These are phyloP conservation scores for Ephemerocybe angulata DNA, from an alignment of 768 basidiomycete species.

Conservation along the genomic window DNA sequence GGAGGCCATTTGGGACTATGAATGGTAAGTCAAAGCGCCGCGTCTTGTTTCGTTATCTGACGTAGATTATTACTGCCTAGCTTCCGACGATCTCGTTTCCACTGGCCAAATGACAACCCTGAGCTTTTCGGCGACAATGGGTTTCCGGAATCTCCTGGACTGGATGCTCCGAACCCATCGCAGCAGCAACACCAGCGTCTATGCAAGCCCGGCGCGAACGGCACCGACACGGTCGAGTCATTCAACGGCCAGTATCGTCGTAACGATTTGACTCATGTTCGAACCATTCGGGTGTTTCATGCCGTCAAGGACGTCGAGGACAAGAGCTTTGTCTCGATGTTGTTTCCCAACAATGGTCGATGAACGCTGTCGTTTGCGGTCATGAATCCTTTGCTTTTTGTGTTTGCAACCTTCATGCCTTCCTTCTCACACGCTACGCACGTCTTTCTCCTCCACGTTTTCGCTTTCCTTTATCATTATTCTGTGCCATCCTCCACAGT, in stretches of 20 bases:
- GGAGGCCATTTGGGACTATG: slow-evolving; percentile 53
- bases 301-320: slow-evolving; percentile 36
- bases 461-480: not conserved
- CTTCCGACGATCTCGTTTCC: slow-evolving; percentile 63
- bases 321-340: slow-evolving; percentile 7
- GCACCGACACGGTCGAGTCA: slow-evolving; percentile 15
- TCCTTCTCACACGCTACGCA: not conserved
- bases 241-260: slow-evolving; percentile 19
- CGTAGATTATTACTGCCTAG: slow-evolving; percentile 30
- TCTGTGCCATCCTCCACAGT: not conserved
- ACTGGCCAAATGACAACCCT: slow-evolving; percentile 52
- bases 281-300: slow-evolving; percentile 49
- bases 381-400: not conserved
- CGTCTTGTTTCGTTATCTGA: slow-evolving; percentile 11
- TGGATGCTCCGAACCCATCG: not conserved
- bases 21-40: slow-evolving; percentile 40
- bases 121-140: slow-evolving; percentile 13
- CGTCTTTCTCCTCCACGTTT: not conserved
- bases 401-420: not conserved
- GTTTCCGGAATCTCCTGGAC: slow-evolving; percentile 3
- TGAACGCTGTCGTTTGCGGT: too few species aligned
- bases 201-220: slow-evolving; percentile 2
- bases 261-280: slow-evolving; percentile 46
- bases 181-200: slow-evolving; percentile 1
- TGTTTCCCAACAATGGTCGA: slow-evolving; percentile 5